Base-by-base conservation (phyloP, 331 rosid species). In the Prunus yedoensis region DNA sequence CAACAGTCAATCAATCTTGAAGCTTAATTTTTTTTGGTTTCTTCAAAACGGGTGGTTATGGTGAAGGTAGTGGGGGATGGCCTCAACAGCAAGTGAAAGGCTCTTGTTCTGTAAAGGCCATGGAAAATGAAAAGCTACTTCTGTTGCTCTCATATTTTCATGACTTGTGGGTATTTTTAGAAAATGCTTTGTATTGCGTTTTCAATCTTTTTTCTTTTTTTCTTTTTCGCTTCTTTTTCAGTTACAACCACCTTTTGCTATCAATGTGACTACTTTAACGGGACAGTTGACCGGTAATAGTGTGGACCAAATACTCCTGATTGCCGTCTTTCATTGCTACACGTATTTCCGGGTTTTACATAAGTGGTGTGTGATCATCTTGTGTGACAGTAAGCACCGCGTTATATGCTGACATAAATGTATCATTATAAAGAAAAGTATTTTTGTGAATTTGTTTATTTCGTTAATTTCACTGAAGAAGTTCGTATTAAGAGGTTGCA, bases 191-290 rank as follows among this genome's bases (percentile, higher is more conserved):
- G 53, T 50, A 70, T 56, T 17, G 11, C 0, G 43, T 59, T 14
- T 9, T 20, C 5, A 4, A 2, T 56, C 3, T 3, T 13, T 20
- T 66, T 66, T 17, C 35, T 21, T 21, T 21, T 32, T 68, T 64
- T 20, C 2, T 30, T 59, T 15, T 6, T 21, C 0, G 14, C 8
- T 15, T 59, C 43, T 18, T 67, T 30, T 74, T 83, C 88, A 18
- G 89, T 90, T 86, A 47, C 89, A 89, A 87, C 88, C 59, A 82
- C 85, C 71, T 83, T 82, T 82, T 81, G 81, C 82, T 45, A 41
- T 75, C 47, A 67, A 78, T 68, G 66, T 78, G 77, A 81, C 97
- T 77, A 71, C 77, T 87, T 88, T 87, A 85, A 82, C 88, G 94
- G 96, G 70, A 76, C 77, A 72, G 85, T 87, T 88, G 90, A 87